Evolutionary conservation across 306 rosid genomes (phyloP).

Genomic region (Ormosia semicastrata): DNA sequence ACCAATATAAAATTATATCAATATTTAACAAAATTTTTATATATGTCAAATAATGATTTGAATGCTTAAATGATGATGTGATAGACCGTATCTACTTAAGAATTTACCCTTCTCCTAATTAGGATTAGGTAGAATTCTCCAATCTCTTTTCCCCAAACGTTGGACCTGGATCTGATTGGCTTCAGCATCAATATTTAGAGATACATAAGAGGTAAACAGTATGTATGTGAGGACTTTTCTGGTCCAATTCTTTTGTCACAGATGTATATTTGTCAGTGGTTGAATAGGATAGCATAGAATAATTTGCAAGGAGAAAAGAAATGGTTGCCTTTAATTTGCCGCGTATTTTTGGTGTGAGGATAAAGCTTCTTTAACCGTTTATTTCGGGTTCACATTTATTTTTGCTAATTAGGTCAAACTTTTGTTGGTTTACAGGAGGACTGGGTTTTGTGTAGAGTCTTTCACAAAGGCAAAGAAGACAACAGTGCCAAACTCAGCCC

Average conservation of each 20-base stretch:
- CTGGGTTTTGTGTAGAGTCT: constrained; percentile 96
- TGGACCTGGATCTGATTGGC: neutral
- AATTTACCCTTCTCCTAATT: neutral
- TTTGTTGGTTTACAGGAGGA: constrained; percentile 70
- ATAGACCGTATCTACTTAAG: too few relatives aligned
- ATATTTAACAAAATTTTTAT: too few relatives aligned
- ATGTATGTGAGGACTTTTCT: neutral
- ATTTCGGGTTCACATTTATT: constrained; percentile 14
- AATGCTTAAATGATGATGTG: too few relatives aligned
- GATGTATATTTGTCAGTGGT: neutral
- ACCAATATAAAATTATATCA: too few relatives aligned
- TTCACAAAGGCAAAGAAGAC: constrained; percentile 71
- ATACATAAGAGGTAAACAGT: neutral
- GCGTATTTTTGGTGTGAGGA: constrained; percentile 24
- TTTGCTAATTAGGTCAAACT: constrained; percentile 29
- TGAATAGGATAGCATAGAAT: constrained; percentile 27
- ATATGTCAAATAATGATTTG: too few relatives aligned
- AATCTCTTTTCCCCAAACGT: constrained; percentile 7
- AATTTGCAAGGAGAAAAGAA: constrained; percentile 13
- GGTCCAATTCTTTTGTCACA: neutral
- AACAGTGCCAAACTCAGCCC: constrained; percentile 48
- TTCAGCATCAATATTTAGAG: neutral
- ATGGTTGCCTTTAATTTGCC: neutral
- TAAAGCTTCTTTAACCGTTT: constrained; percentile 20
- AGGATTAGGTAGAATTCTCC: neutral